phyloP scores from a whole-genome alignment of 1,284 basidiomycete genomes.

The Irpex sp. region DNA sequence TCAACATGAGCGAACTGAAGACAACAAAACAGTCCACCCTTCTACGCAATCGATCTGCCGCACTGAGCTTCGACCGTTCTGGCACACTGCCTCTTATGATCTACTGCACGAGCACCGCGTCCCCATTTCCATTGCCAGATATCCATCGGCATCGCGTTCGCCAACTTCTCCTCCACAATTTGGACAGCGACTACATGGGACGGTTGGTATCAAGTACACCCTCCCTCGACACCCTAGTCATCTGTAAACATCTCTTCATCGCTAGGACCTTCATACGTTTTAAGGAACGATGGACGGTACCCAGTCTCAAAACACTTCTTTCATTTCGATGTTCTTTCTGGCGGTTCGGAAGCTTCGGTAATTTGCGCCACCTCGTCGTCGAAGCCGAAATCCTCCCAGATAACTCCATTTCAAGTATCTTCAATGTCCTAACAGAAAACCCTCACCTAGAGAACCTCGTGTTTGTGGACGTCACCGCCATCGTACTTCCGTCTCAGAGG shows the following conservation, averaged over 20 bases:
- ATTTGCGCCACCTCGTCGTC: too few species aligned
- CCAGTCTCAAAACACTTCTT: not conserved
- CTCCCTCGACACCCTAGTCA: not conserved
- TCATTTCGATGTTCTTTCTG: not conserved
- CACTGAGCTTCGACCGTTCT: too few species aligned
- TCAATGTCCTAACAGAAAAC: too few species aligned
- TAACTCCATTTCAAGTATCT: too few species aligned
- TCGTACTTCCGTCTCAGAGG: too few species aligned
- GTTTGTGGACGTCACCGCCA: too few species aligned
- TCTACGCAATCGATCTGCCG: not conserved
- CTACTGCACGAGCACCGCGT: not conserved
- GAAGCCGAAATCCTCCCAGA: too few species aligned
- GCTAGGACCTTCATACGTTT: not conserved
- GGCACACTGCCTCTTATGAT: not conserved
- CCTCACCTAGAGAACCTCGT: too few species aligned
- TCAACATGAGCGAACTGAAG: conserved; percentile 7
- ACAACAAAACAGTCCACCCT: not conserved
- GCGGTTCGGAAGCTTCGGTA: too few species aligned
- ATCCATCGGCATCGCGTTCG: not conserved
- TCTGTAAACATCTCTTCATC: not conserved
- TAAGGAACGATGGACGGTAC: not conserved
- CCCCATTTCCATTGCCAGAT: not conserved
- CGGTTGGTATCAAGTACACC: not conserved
- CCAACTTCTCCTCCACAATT: not conserved
- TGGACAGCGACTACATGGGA: not conserved